These are phyloP conservation scores for Rhododendron kiyosumense DNA, from an alignment of 148 eudicot genomes.

Conservation along the genomic window DNA sequence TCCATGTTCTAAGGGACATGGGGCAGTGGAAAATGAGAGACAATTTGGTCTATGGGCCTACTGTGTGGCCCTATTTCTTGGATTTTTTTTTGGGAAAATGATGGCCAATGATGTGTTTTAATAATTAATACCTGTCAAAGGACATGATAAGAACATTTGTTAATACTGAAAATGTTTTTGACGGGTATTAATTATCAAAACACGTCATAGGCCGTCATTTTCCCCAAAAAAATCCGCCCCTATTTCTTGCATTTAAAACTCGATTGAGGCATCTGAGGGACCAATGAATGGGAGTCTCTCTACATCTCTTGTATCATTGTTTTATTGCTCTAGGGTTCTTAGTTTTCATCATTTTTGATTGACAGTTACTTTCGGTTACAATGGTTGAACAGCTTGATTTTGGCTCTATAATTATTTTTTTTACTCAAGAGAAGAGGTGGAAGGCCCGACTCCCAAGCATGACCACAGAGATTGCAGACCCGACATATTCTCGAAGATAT, in stretches of 20 bases:
- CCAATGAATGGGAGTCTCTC: not conserved
- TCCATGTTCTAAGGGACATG: slow-evolving; percentile 78
- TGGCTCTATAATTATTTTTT: not conserved
- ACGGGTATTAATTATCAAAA: too few species aligned
- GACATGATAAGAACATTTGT: too few species aligned
- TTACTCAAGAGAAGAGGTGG: not conserved
- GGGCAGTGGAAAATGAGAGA: slow-evolving; percentile 45
- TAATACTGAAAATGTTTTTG: too few species aligned
- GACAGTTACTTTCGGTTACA: slow-evolving; percentile 34
- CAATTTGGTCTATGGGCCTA: slow-evolving; percentile 18
- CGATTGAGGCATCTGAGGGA: not conserved
- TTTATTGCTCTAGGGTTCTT: not conserved
- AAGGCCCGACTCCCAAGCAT: not conserved
- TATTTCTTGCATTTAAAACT: not conserved
- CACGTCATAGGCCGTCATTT: too few species aligned
- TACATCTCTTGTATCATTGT: not conserved
- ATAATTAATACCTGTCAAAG: too few species aligned
- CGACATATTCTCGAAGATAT: not conserved
- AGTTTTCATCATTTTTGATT: slow-evolving; percentile 8
- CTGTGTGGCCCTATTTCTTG: not conserved
- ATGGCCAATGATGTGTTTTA: too few species aligned
- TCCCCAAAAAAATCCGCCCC: too few species aligned
- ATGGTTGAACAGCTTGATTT: slow-evolving; percentile 5
- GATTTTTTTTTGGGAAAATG: too few species aligned
- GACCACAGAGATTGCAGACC: not conserved